Conservation (phyloP, 768 basidiomycete species). For the Aureoboletus auriporus region DNA sequence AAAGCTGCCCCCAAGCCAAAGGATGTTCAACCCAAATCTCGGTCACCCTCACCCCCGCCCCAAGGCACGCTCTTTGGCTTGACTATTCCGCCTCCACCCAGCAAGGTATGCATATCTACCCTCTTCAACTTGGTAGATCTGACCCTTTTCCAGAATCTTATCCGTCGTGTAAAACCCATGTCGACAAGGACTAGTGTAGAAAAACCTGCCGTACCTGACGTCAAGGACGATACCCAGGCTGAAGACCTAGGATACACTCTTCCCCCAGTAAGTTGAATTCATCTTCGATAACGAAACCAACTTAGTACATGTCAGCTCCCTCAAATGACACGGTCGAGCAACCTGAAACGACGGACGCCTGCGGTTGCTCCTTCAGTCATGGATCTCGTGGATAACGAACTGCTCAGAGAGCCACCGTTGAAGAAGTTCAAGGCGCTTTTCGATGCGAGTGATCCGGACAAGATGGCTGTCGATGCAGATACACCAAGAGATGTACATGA, state of each 20-base stretch:
- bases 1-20: slow-evolving; percentile 15
- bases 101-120: slow-evolving; percentile 10
- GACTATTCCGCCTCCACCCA: slow-evolving; percentile 22
- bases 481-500: slow-evolving; percentile 11
- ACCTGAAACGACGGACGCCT: slow-evolving; percentile 54
- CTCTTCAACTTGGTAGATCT: not conserved
- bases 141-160: slow-evolving; percentile 16
- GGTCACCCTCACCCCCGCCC: slow-evolving; percentile 12
- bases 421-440: slow-evolving; percentile 73
- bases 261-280: slow-evolving; percentile 22
- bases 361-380: slow-evolving; percentile 23
- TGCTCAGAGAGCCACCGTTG: slow-evolving; percentile 45
- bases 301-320: slow-evolving; percentile 32
- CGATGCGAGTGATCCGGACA: slow-evolving; percentile 57
- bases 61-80: slow-evolving; percentile 18
- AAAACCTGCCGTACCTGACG: not conserved
- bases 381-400: slow-evolving; percentile 13
- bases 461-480: slow-evolving; percentile 26
- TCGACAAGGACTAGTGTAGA: slow-evolving; percentile 12
- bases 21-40: slow-evolving; percentile 4
- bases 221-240: slow-evolving; percentile 9
- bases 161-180: slow-evolving; percentile 18
- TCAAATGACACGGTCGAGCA: slow-evolving; percentile 36
- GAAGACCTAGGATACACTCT: slow-evolving; percentile 12
- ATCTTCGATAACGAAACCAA: not conserved